Base-by-base conservation (phyloP, 257 asterid genomes). In the Solanum clarkiae region DNA sequence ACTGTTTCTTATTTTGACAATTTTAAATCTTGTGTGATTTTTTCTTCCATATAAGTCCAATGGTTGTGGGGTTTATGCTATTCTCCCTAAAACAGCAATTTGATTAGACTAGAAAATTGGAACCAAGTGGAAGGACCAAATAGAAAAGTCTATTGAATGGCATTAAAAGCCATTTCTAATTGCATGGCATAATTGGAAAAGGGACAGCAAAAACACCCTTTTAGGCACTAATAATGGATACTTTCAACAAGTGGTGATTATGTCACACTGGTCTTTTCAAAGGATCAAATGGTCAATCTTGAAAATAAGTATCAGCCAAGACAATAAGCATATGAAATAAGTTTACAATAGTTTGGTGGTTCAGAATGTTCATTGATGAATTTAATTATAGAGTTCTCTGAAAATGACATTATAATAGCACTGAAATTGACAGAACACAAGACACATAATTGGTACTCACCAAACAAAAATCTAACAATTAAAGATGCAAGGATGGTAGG, bases 121-220 rank as follows among this genome's bases (percentile, higher is more conserved):
- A 72, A 59, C 88, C 86, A 74, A 88, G 87, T 44, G 84, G 84
- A 87, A 89, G 84, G 69, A 83, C 83, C 84, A 24, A 85, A 84
- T 29, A 16, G 85, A 84, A 87, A 7, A 70, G 87, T 26, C 71
- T 60, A 84, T 84, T 84, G 81, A 84, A 80, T 84, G 57, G 63
- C 77, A 16, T 71, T 77, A 90, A 87, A 84, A 84, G 65, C 66
- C 82, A 83, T 32, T 83, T 51, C 71, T 20, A 63, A 22, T 17
- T 47, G 55, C 86, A 69, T 40, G 75, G 84, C 72, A 80, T 44
- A 81, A 62, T 49, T 84, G 26, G 16, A 85, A 84, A 85, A 57
- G 80, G 81, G 65, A 17, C 84, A 80, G 83, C 18, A 80, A 87
- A 70, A 84, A n/a, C 44, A 82, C 77, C 44, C 83, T 86, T 88